Evolutionary conservation across 1,139 yeast genomes (phyloP), one percentile per base, ranked within the genome.

Genomic region (Kodamaea arcana): DNA sequence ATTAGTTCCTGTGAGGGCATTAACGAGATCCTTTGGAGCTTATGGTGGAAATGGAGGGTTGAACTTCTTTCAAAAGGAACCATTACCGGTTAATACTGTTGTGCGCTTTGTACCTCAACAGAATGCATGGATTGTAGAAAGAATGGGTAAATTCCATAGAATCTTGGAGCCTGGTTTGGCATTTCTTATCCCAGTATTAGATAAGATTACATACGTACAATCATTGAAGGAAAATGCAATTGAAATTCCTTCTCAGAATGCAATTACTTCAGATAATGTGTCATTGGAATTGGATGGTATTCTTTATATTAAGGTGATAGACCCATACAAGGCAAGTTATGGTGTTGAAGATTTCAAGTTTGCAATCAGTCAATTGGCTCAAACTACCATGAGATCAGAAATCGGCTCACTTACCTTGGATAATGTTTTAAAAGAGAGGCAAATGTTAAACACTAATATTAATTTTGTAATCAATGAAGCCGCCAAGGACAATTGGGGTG

Each of bases 291-390:
- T 86, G 68, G 95, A 86, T 50, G 95, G 95, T 43, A 83, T 86
- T 15, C 69, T 86, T 40, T 86, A 83, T 53, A 77, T 84, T 48
- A 79, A 80, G 47, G 90, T 85, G 6, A 69, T 75, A 37, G 94
- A 86, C 52, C 84, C 95, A 5, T 85, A 80, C 58, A 83, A 83
- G 64, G 95, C 95, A 13, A 77, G 86, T 37, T 86, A 86, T 51
- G 94, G 94, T 4, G 94, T 86, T 23, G 95, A 86, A 51, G 92
- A 86, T 52, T 87, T 88, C 36, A 85, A 82, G 54, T 86, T 83
- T 55, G 94, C 95, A 31, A 80, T 86, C 38, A 72, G 83, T 33
- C 95, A 86, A 60, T 72, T 86, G 47, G 95, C 95, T 0, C 95
- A 85, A 56, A 85, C 95, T 15, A 84, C 95, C 26, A 86, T 86